These are phyloP conservation scores for Cercospora berteroae DNA, from an alignment of 2,329 filamentous ascomycete species.

Conservation along the genomic window DNA sequence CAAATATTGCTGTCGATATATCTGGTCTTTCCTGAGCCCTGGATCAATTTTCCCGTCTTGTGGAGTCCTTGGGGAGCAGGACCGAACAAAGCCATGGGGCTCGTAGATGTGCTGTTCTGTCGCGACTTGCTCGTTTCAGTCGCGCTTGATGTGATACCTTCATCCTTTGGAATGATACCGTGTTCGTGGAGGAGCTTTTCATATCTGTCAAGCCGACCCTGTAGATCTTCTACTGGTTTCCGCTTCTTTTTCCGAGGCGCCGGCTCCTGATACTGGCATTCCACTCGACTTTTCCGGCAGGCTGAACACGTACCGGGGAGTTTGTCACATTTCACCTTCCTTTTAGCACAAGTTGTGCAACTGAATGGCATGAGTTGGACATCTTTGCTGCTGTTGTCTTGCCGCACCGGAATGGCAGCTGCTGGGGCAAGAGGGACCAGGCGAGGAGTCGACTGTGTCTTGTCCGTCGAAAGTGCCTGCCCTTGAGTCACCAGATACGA, in stretches of 20 bases:
- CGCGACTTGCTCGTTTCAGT: background rate
- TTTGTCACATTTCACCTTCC: slow-evolving; percentile 44
- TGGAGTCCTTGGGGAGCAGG: background rate
- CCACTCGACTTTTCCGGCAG: slow-evolving; percentile 37
- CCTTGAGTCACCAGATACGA: slow-evolving; percentile 6
- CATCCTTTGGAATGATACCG: slow-evolving; percentile 32
- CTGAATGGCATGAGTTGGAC: slow-evolving; percentile 32
- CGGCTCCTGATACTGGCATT: slow-evolving; percentile 45
- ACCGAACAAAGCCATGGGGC: background rate
- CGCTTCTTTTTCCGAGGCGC: slow-evolving; percentile 42
- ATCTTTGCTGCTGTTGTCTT: slow-evolving; percentile 11
- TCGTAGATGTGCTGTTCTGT: background rate
- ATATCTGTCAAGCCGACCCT: slow-evolving; percentile 43
- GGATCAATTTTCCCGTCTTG: slow-evolving; percentile 24
- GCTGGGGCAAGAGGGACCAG: slow-evolving; percentile 25
- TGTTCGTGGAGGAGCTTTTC: slow-evolving; percentile 42
- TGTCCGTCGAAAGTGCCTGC: background rate
- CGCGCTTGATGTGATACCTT: slow-evolving; percentile 3
- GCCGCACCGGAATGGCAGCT: slow-evolving; percentile 1
- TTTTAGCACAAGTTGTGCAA: slow-evolving; percentile 36
- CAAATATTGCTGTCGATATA: slow-evolving; percentile 44
- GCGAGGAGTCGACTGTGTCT: background rate
- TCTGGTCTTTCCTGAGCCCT: slow-evolving; percentile 40
- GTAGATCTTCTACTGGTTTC: slow-evolving; percentile 35
- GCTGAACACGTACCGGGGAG: slow-evolving; percentile 32